These are phyloP conservation scores for Hypoxylon sp. DNA, from an alignment of 2,329 filamentous ascomycete genomes.

Conservation along the genomic window DNA sequence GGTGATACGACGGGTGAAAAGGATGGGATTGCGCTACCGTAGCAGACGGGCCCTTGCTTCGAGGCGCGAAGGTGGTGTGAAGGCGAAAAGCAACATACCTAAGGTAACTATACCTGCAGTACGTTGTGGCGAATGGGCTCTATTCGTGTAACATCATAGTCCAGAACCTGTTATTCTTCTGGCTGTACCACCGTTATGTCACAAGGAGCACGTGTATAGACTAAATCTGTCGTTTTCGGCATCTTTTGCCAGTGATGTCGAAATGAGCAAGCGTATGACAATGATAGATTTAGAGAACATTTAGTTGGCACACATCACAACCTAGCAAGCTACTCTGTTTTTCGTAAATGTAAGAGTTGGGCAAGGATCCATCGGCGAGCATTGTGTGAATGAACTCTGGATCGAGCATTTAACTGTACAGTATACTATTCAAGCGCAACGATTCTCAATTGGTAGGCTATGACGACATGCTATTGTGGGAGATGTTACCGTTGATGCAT, in stretches of 20 bases:
- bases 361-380: conserved; percentile 30
- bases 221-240: conserved; percentile 4
- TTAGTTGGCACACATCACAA: not conserved
- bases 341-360: conserved; percentile 28
- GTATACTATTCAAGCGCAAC: conserved; percentile 9
- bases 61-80: conserved; percentile 34
- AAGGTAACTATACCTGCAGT: conserved; percentile 3
- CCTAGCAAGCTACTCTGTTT: conserved; percentile 3
- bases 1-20: conserved; percentile 34
- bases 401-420: conserved; percentile 24
- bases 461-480: conserved; percentile 39
- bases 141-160: not conserved
- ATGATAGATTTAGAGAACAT: not conserved
- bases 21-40: conserved; percentile 34
- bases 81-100: conserved; percentile 27
- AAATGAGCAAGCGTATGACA: conserved; percentile 12
- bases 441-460: conserved; percentile 38
- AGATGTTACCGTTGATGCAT: conserved; percentile 37
- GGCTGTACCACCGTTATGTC: conserved; percentile 12
- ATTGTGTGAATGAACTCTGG: conserved; percentile 28
- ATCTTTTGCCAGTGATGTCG: not conserved
- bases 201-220: conserved; percentile 10
- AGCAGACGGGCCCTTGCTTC: conserved; percentile 43
- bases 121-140: conserved; percentile 24
- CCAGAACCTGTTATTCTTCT: conserved; percentile 11